Conservation (phyloP, 352 stramenopile species). For the Bremia lactucae region DNA sequence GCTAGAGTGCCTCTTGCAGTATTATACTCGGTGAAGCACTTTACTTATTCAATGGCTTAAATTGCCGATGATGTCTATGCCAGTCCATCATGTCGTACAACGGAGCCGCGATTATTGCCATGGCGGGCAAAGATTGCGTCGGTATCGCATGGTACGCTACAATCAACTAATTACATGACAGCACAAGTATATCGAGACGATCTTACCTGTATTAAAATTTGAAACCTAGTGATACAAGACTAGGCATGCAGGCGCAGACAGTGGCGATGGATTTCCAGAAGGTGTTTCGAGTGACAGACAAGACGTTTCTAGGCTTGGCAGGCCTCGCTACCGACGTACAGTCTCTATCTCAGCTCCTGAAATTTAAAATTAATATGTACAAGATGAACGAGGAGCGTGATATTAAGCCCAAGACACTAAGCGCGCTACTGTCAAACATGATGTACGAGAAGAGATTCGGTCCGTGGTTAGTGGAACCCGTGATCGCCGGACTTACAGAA, state of each 20-base stretch:
- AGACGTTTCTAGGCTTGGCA: constrained; percentile 92
- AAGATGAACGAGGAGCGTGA: constrained; percentile 97
- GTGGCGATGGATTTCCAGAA: constrained; percentile 97
- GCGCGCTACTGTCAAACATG: constrained; percentile 91
- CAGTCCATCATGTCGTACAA: constrained; percentile 95
- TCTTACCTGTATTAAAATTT: no score
- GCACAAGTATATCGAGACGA: no score
- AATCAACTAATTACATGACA: no score
- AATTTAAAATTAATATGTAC: constrained; percentile 96
- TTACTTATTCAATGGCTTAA: not conserved
- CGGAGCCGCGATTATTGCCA: constrained; percentile 96
- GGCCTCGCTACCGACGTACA: constrained; percentile 98
- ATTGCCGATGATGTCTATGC: not conserved
- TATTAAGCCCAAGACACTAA: constrained; percentile 97
- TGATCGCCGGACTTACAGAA: constrained; percentile 93
- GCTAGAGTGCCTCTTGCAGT: not conserved
- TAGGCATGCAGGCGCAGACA: constrained; percentile 95
- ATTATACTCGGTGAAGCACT: no score
- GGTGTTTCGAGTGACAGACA: constrained; percentile 96
- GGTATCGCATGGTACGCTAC: constrained; percentile 88
- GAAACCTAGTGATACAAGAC: constrained; percentile 88
- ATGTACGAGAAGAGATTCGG: constrained; percentile 99
- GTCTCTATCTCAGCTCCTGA: constrained; percentile 92
- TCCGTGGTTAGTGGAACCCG: constrained; percentile 97
- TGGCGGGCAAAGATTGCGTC: constrained; percentile 99